phyloP scores from a whole-genome alignment of 1,139 yeast species.

The Diutina rugosa region DNA sequence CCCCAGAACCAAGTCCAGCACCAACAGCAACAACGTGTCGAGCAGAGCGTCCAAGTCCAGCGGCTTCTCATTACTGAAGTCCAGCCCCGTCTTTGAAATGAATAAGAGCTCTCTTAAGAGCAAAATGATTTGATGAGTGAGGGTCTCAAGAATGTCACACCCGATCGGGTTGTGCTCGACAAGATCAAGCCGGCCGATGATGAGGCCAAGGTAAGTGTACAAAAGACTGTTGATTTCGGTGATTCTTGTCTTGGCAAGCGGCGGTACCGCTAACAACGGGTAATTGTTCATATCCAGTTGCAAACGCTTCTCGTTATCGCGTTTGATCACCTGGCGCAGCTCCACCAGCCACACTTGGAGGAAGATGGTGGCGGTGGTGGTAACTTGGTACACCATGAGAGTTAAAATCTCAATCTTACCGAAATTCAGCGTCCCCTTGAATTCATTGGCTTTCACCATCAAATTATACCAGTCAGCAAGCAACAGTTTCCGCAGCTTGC shows the following conservation, averaged over 20 bases:
- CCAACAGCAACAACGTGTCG: constrained; percentile 44
- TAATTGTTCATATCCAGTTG: constrained; percentile 28
- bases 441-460: constrained; percentile 78
- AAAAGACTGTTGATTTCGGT: constrained; percentile 65
- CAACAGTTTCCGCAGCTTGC: constrained; percentile 65
- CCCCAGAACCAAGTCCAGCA: constrained; percentile 52
- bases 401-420: constrained; percentile 61
- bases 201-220: constrained; percentile 56
- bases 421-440: constrained; percentile 56
- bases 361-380: constrained; percentile 60
- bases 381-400: constrained; percentile 59
- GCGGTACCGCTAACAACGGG: constrained; percentile 40
- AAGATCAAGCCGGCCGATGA: constrained; percentile 61
- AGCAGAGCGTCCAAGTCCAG: constrained; percentile 40
- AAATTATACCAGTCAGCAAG: constrained; percentile 87
- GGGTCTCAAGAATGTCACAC: constrained; percentile 50
- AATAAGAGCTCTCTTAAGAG: constrained; percentile 51
- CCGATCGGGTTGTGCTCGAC: constrained; percentile 63
- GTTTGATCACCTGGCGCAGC: constrained; percentile 25
- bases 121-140: constrained; percentile 57
- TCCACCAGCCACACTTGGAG: constrained; percentile 67
- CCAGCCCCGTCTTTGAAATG: constrained; percentile 45
- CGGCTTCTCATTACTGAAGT: constrained; percentile 26
- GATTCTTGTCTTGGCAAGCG: constrained; percentile 57
- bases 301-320: constrained; percentile 22